Evolutionary conservation across 371 early-diverging fungal genomes (phyloP), one percentile per base, ranked within the genome.

Genomic region (Capillidium heterosporum): DNA sequence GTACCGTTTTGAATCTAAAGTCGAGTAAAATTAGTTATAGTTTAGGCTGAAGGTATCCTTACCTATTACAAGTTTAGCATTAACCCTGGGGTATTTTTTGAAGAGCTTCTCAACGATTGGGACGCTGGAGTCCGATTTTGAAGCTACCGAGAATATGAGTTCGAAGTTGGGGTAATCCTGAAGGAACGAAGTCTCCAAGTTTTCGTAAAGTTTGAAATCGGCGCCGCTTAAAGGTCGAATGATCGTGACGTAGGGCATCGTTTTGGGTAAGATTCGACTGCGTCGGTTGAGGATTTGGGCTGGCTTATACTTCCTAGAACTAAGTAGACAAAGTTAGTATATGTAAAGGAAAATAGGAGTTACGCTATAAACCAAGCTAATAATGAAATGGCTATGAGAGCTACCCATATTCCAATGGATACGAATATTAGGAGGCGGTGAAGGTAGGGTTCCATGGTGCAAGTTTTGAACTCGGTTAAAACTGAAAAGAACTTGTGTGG

Each of bases 221-320:
- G 89, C 60, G 0, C 96, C 96, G 61, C 90, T 91, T 3, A 95
- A 68, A 2, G 96, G 96, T 10, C 94, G 77, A 58, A 95, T 71
- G 53, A 95, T 84, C 8, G 15, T 50, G 50, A 50, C 50, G 44
- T 17, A 44, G 7, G 44, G 44, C 19, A 23, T 5, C 7, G 5
- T 19, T 19, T 15, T 15, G 5, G 19, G 7, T 17, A 19, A 19
- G 17, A 44, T 5, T 44, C 7, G 44, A 17, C 19, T 44, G 23
- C 44, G 44, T 44, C 19, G 17, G 44, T 44, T 44, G 7, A 44
- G 23, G 8, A 44, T 23, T 19, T 15, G 23, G 7, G 44, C 44
- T 7, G 44, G 44, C 19, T 44, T 44, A 44, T 44, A 19, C 19
- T 44, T 44, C 7, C 19, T 15, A 44, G 44, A 5, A 19, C 44